Conservation (phyloP, 192 early-diverging fungal species). For the Allomyces macrogynus region DNA sequence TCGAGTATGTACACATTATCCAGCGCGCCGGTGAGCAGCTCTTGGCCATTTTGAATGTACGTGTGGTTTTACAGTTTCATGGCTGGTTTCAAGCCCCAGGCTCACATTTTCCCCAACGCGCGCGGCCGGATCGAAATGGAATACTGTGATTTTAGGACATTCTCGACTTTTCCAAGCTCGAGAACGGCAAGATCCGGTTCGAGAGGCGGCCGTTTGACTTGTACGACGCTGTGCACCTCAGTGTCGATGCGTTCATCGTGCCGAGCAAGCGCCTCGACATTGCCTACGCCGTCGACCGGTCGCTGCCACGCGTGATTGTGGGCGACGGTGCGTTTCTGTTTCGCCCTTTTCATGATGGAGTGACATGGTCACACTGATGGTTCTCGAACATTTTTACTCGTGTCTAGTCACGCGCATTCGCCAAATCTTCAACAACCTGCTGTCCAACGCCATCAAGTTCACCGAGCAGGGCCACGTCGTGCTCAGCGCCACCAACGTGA, state of each 20-base stretch:
- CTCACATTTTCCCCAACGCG: too few species aligned
- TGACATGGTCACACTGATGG: too few species aligned
- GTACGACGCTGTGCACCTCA: not conserved
- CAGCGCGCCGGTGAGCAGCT: not conserved
- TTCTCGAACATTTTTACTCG: too few species aligned
- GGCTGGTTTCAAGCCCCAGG: not conserved
- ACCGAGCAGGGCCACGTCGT: not conserved
- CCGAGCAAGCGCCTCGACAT: not conserved
- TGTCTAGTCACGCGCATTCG: not conserved
- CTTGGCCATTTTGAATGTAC: not conserved
- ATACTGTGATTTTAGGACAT: too few species aligned
- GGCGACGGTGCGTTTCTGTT: not conserved
- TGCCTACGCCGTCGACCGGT: not conserved
- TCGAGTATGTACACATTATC: not conserved
- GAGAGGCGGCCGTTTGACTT: not conserved
- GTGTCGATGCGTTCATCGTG: not conserved
- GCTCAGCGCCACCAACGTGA: not conserved
- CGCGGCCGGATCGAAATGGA: too few species aligned
- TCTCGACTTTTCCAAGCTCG: constrained; percentile 1
- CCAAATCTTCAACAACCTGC: constrained; percentile 1
- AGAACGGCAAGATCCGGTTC: not conserved
- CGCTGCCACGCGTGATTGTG: not conserved
- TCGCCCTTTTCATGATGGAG: too few species aligned
- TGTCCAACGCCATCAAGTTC: constrained; percentile 2
- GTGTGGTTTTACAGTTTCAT: not conserved